Base-by-base conservation (phyloP, 257 asterid species). In the Rhazya stricta region DNA sequence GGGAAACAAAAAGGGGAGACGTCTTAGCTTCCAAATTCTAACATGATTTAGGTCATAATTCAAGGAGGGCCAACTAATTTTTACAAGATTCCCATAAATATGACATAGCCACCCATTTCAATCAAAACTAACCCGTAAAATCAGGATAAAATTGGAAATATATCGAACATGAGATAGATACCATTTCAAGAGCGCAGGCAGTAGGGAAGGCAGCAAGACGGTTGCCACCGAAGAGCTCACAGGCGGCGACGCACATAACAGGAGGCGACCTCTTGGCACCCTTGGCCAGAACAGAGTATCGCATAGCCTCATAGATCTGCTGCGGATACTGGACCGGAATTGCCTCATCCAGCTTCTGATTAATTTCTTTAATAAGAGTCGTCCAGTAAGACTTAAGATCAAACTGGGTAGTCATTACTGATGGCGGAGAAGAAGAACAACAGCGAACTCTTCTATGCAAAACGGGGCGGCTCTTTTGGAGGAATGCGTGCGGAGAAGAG, bases 101-200 rank as follows among this genome's bases (percentile, higher is more conserved):
- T 12, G 19, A 12, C 37, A 37, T 41, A 42, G 15, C 30, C n/a
- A 48, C 27, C 27, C n/a, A 50, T 16, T 8, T 1, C 12, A 71
- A 71, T 53, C 21, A 51, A 10, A 72, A 3, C 30, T 25, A 69
- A 69, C 45, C 11, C 39, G 29, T 6, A n/a, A 23, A 74, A 60
- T 6, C 41, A 68, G 70, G 50, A 37, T n/a, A 30, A 78, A 76
- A 56, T 54, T 5, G 1, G 53, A 39, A 37, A n/a, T 43, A 50
- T 42, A 60, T 73, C 66, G 21, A 32, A n/a, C 11, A 21, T 29
- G 5, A 9, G 2, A 71, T 4, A 41, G 75, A 45, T 37, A 95
- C 99, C 99, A 92, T 95, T 82, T 95, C 99, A 57, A 95, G 96
- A 56, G 98, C 99, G 79, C 99, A 95, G 80, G 98, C 99, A 54